These are phyloP conservation scores for Dacryopinax spathularia DNA, from an alignment of 768 basidiomycete genomes.

Conservation along the genomic window DNA sequence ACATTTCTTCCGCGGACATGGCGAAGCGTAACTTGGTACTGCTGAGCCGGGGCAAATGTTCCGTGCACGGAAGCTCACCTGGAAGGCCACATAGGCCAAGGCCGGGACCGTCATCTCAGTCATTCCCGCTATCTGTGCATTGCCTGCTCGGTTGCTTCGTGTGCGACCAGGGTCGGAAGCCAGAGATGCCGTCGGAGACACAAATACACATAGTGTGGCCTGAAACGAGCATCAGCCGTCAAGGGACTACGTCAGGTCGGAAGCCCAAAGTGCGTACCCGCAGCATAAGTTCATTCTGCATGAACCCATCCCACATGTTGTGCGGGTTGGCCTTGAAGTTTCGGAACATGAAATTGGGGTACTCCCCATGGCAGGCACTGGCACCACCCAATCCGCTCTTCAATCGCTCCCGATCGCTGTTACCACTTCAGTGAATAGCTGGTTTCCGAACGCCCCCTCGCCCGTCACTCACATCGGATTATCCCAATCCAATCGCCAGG, in stretches of 20 bases:
- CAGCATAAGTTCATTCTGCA: not conserved
- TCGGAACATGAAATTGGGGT: not conserved
- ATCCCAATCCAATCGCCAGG: no score
- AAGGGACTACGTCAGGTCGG: not conserved
- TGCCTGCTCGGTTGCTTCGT: not conserved
- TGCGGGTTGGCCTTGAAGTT: not conserved
- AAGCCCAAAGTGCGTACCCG: not conserved
- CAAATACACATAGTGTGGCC: not conserved
- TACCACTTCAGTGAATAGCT: no score
- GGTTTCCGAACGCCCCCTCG: no score
- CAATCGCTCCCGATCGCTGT: no score
- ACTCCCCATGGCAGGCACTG: not conserved
- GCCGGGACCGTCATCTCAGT: not conserved
- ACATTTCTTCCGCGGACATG: not conserved
- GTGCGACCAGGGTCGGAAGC: not conserved
- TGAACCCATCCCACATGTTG: not conserved
- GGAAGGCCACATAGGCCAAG: no score
- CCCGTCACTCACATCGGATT: no score
- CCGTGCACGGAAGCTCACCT: no score
- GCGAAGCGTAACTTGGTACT: not conserved
- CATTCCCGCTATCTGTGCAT: not conserved
- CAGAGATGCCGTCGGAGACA: not conserved
- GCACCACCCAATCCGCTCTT: no score
- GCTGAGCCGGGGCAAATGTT: no score
- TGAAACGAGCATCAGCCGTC: not conserved